These are phyloP conservation scores for Fusarium tricinctum DNA, from an alignment of 2,329 filamentous ascomycete genomes.

Conservation along the genomic window DNA sequence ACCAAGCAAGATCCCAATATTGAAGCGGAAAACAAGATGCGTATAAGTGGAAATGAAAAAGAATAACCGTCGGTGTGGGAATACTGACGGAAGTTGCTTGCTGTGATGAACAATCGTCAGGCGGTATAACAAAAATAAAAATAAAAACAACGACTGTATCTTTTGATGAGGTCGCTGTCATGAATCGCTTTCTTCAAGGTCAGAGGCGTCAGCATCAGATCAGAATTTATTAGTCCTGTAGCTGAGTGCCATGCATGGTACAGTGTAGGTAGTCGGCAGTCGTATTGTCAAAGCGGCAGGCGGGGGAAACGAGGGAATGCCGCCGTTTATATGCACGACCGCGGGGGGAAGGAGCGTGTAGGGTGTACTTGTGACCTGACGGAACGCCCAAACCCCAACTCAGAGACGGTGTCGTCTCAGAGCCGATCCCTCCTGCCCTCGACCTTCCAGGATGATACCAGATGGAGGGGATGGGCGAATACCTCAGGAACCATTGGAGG, in stretches of 20 bases:
- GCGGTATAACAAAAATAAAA: not conserved
- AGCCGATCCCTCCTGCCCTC: slow-evolving; percentile 27
- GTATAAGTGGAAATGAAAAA: slow-evolving; percentile 10
- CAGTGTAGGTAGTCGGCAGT: slow-evolving; percentile 40
- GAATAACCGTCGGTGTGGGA: not conserved
- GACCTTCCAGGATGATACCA: not conserved
- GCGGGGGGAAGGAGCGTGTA: slow-evolving; percentile 24
- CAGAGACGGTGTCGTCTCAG: slow-evolving; percentile 39
- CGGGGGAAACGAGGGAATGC: slow-evolving; percentile 56
- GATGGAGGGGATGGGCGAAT: not conserved
- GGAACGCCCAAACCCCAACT: slow-evolving; percentile 29
- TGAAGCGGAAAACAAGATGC: slow-evolving; percentile 4
- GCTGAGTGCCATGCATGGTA: slow-evolving; percentile 1
- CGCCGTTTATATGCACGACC: slow-evolving; percentile 65
- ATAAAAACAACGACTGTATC: not conserved
- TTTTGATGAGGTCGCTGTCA: slow-evolving; percentile 19
- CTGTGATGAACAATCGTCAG: not conserved
- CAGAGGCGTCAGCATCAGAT: slow-evolving; percentile 27
- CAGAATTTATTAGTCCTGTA: slow-evolving; percentile 1
- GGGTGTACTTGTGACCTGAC: slow-evolving; percentile 24
- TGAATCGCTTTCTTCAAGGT: slow-evolving; percentile 14
- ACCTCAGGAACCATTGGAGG: slow-evolving; percentile 26
- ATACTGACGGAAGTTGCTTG: not conserved
- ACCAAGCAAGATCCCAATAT: not conserved
- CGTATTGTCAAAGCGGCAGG: slow-evolving; percentile 41